Conservation (phyloP, 306 rosid genomes). For the Citrullus mucosospermus region DNA sequence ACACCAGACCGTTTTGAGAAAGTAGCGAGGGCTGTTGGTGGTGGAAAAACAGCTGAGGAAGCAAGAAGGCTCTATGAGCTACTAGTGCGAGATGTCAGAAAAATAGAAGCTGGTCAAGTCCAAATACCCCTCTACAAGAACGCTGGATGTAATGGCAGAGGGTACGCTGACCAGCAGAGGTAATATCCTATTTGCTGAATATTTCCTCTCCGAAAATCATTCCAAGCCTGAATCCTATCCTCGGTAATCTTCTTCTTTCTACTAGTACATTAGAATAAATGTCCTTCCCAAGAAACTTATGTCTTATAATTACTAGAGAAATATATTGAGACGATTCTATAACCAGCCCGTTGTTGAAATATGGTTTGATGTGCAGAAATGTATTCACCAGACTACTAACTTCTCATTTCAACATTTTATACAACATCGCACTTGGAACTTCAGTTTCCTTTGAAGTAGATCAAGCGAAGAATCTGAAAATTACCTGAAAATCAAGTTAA, state of each 20-base stretch:
- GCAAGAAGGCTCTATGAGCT: conserved; percentile 66
- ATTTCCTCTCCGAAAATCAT: neutral
- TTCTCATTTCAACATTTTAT: neutral
- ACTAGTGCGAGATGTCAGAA: conserved; percentile 54
- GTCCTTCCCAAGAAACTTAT: neutral
- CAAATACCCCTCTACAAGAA: conserved; percentile 52
- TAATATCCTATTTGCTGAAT: conserved; percentile 11
- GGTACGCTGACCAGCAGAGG: conserved; percentile 31
- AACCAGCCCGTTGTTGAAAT: neutral
- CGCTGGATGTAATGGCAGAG: conserved; percentile 24
- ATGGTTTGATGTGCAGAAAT: neutral
- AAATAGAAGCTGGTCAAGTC: conserved; percentile 61
- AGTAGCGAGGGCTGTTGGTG: conserved; percentile 82
- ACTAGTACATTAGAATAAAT: neutral
- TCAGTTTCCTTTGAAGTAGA: neutral
- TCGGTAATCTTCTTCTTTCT: neutral
- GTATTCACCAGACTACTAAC: neutral
- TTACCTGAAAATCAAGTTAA: neutral
- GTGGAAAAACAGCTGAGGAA: conserved; percentile 64
- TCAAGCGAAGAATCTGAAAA: neutral
- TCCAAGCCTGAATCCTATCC: neutral
- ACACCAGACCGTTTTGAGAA: conserved; percentile 76
- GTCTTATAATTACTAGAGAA: neutral
- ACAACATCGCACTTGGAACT: neutral
- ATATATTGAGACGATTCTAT: neutral